Conservation (phyloP, 2,329 filamentous ascomycete genomes). For the Colletotrichum sp. region DNA sequence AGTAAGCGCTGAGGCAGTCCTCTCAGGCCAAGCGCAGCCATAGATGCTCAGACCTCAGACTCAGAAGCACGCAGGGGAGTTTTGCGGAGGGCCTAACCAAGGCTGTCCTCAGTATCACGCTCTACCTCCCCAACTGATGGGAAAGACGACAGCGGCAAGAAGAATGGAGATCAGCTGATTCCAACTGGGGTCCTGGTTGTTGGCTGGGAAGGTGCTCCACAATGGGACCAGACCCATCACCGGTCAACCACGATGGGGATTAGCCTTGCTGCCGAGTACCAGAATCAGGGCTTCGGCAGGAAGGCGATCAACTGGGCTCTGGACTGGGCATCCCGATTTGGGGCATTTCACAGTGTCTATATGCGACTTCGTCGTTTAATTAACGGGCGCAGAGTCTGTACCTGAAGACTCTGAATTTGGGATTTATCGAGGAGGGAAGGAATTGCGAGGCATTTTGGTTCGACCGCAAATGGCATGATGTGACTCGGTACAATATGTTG, state of each 20-base stretch:
- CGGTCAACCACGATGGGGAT: not conserved
- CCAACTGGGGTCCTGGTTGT: not conserved
- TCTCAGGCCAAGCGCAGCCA: no score
- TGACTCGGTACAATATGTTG: not conserved
- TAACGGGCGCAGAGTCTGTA: not conserved
- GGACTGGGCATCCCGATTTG: not conserved
- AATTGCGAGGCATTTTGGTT: not conserved
- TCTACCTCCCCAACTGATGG: not conserved
- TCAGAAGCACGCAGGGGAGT: no score
- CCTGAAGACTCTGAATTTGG: no score
- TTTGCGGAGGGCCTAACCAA: no score
- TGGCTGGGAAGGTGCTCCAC: not conserved
- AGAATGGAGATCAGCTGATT: not conserved
- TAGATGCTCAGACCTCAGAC: no score
- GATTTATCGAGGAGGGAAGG: no score
- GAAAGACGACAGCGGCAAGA: fast-evolving
- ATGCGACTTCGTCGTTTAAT: no score
- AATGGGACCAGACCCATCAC: not conserved
- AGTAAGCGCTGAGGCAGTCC: no score
- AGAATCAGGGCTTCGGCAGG: not conserved
- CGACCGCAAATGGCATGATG: not conserved
- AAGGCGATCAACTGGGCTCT: not conserved
- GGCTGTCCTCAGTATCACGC: not conserved
- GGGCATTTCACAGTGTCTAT: not conserved
- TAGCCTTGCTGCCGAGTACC: not conserved